These are phyloP conservation scores for Pseudogymnoascus destructans DNA, from an alignment of 2,329 filamentous ascomycete species.

Conservation along the genomic window DNA sequence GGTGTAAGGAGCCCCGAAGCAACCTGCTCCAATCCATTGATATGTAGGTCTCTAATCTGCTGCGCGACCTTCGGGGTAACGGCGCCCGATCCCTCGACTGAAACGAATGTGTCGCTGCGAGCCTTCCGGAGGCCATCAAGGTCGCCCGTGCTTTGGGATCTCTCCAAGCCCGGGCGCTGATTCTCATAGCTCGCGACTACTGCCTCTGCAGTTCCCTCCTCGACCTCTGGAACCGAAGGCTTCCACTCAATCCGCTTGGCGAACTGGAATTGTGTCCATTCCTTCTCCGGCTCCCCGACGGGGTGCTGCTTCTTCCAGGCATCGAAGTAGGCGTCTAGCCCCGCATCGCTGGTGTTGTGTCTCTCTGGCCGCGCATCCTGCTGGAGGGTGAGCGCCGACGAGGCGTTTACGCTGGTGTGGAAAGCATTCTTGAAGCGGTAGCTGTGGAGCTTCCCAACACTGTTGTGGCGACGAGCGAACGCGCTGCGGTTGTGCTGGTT, in stretches of 20 bases:
- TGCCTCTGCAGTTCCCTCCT: slow-evolving; percentile 14
- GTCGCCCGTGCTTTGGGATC: slow-evolving; percentile 22
- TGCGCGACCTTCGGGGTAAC: slow-evolving; percentile 70
- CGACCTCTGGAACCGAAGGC: slow-evolving; percentile 29
- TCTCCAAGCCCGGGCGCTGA: slow-evolving; percentile 21
- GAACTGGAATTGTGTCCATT: slow-evolving; percentile 89
- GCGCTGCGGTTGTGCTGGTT: slow-evolving; percentile 55
- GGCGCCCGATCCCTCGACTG: slow-evolving; percentile 39
- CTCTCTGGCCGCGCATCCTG: slow-evolving; percentile 45
- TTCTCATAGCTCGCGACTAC: slow-evolving; percentile 19
- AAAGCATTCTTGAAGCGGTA: slow-evolving; percentile 68
- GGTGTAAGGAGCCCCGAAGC: slow-evolving; percentile 24
- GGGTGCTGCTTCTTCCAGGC: slow-evolving; percentile 71
- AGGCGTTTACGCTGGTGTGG: slow-evolving; percentile 35
- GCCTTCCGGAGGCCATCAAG: slow-evolving; percentile 24
- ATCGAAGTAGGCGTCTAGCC: slow-evolving; percentile 82
- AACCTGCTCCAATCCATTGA: slow-evolving; percentile 32
- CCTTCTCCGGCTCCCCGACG: slow-evolving; percentile 54
- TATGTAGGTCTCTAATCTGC: slow-evolving; percentile 49
- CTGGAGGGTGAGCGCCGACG: slow-evolving; percentile 31
- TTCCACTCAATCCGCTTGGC: slow-evolving; percentile 85
- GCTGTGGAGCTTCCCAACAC: slow-evolving; percentile 36
- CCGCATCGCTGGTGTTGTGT: slow-evolving; percentile 39
- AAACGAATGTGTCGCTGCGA: slow-evolving; percentile 20
- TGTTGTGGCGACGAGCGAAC: slow-evolving; percentile 40